phyloP scores from a whole-genome alignment of 2,329 filamentous ascomycete species.

The Fusarium virguliforme region DNA sequence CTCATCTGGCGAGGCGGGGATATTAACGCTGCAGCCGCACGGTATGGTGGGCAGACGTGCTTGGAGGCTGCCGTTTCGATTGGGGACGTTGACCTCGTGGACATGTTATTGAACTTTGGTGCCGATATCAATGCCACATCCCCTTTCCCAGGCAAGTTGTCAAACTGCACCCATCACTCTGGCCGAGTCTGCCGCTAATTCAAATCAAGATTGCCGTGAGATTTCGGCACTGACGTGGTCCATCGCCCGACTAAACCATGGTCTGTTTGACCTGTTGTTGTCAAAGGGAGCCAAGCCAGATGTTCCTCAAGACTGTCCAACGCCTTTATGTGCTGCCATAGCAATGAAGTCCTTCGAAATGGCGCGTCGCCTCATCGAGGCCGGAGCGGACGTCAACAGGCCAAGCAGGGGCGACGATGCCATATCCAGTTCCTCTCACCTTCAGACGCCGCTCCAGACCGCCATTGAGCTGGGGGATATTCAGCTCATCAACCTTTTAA shows the following conservation, averaged over 20 bases:
- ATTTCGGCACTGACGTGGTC: background rate
- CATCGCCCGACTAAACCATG: rapidly evolving
- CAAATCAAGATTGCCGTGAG: too few relatives aligned
- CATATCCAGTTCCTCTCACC: rapidly evolving
- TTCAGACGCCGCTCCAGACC: background rate
- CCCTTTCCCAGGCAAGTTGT: too few relatives aligned
- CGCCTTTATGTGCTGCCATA: background rate
- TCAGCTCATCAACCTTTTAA: background rate
- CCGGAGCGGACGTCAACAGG: background rate
- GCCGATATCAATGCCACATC: background rate
- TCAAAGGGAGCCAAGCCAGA: background rate
- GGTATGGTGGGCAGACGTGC: background rate
- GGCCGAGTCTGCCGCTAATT: background rate
- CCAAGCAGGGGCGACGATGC: background rate
- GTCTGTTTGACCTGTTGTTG: background rate
- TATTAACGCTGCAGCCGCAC: background rate
- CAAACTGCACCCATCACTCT: background rate
- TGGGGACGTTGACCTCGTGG: background rate
- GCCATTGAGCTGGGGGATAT: background rate
- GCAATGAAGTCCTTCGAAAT: rapidly evolving
- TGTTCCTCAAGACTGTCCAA: background rate
- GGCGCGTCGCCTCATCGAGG: background rate
- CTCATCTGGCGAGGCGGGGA: background rate
- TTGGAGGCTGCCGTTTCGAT: background rate
- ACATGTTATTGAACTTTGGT: background rate